A percentile compares a stretch with the other conserved stretches of the same genome.
phyloP scores from a whole-genome alignment of 1,139 yeast species.

The Hemisphaericaspora xylofermentans region DNA sequence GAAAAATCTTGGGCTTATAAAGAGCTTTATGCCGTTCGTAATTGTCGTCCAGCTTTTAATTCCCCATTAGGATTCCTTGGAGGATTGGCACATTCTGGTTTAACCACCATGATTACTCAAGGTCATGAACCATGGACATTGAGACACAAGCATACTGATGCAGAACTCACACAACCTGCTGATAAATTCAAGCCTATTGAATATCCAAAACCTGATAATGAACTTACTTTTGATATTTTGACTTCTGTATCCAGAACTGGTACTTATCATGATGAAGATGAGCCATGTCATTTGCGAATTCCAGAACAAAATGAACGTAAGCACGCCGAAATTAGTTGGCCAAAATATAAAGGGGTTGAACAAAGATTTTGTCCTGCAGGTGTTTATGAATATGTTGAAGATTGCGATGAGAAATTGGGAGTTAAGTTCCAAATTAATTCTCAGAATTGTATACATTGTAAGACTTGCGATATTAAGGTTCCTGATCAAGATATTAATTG shows the following conservation, averaged over 20 bases:
- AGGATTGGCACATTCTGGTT: constrained; percentile 81
- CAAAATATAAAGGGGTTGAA: constrained; percentile 82
- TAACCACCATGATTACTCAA: constrained; percentile 72
- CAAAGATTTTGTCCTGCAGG: constrained; percentile 97
- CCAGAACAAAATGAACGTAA: constrained; percentile 67
- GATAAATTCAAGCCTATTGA: constrained; percentile 64
- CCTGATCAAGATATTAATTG: constrained; percentile 93
- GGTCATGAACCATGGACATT: constrained; percentile 92
- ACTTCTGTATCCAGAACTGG: constrained; percentile 96
- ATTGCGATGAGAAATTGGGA: constrained; percentile 55
- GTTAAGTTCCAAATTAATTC: constrained; percentile 89
- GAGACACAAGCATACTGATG: constrained; percentile 67
- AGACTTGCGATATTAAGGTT: constrained; percentile 95
- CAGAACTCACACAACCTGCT: constrained; percentile 70
- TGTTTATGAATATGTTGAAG: constrained; percentile 88
- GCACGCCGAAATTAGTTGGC: constrained; percentile 70
- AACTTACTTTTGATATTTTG: constrained; percentile 81
- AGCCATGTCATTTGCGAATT: constrained; percentile 81
- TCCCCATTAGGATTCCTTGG: constrained; percentile 69
- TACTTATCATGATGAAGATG: constrained; percentile 93
- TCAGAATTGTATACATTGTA: constrained; percentile 97
- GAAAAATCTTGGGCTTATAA: constrained; percentile 81
- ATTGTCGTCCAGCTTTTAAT: constrained; percentile 87
- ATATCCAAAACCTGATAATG: constrained; percentile 93
- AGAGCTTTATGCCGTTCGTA: constrained; percentile 80